These are phyloP conservation scores for Nadsonia commutata DNA, from an alignment of 1,139 yeast genomes.

Conservation along the genomic window DNA sequence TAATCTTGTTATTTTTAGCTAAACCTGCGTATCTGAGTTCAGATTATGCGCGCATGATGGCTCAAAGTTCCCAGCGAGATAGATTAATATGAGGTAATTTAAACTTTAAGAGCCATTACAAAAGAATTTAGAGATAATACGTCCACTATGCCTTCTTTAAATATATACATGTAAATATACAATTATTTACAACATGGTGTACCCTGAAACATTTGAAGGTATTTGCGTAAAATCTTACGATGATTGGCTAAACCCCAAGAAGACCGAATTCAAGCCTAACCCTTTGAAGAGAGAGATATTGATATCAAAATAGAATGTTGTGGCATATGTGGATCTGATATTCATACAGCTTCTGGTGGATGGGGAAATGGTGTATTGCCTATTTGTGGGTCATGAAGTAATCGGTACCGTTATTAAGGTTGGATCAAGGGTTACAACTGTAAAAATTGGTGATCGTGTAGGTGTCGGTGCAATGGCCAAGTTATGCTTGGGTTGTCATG, in stretches of 20 bases:
- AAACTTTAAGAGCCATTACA: too few species aligned
- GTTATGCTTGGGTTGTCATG: constrained; percentile 61
- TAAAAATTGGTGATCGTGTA: constrained; percentile 62
- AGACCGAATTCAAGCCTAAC: constrained; percentile 26
- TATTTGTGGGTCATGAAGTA: constrained; percentile 56
- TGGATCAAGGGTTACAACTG: constrained; percentile 53
- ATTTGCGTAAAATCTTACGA: not conserved
- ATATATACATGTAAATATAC: too few species aligned
- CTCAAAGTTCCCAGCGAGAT: too few species aligned
- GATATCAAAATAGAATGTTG: constrained; percentile 34
- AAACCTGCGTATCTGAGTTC: too few species aligned
- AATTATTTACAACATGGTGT: too few species aligned
- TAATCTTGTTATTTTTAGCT: too few species aligned
- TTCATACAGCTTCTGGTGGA: constrained; percentile 52
- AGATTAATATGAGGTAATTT: too few species aligned
- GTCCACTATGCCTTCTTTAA: too few species aligned
- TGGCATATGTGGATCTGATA: constrained; percentile 23
- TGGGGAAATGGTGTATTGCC: constrained; percentile 30
- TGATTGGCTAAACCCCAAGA: constrained; percentile 21
- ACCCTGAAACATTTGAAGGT: not conserved
- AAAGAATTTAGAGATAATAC: too few species aligned
- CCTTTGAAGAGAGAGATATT: constrained; percentile 26
- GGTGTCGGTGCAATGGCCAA: constrained; percentile 63
- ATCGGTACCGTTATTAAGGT: constrained; percentile 69
- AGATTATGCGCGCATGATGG: too few species aligned